These are phyloP conservation scores for Astrothelium macrocarpum DNA, from an alignment of 495 filamentous ascomycete species.

Conservation along the genomic window DNA sequence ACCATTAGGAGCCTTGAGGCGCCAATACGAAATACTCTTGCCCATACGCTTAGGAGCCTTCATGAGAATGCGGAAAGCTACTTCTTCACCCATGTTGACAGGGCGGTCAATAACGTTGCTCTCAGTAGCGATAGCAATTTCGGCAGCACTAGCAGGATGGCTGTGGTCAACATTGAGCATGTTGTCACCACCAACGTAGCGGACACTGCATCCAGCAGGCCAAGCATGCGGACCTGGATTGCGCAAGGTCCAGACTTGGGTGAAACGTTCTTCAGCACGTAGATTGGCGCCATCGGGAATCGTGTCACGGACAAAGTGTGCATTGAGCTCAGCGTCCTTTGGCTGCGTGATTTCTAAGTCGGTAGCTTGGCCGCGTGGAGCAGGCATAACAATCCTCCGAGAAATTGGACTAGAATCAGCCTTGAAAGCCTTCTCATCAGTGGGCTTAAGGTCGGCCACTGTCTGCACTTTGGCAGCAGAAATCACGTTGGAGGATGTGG, in stretches of 20 bases:
- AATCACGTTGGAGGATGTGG: conserved; percentile 40
- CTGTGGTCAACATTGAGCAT: conserved; percentile 81
- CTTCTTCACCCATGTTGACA: conserved; percentile 60
- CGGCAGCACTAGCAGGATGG: conserved; percentile 62
- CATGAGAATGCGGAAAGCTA: conserved; percentile 74
- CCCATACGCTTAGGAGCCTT: conserved; percentile 65
- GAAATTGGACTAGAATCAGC: conserved; percentile 16
- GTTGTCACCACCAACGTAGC: conserved; percentile 84
- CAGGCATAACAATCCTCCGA: conserved; percentile 5
- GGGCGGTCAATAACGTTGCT: conserved; percentile 66
- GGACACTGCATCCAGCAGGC: conserved; percentile 84
- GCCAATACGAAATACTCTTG: conserved; percentile 89
- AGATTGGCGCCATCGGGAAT: conserved; percentile 68
- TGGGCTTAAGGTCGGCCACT: conserved; percentile 60
- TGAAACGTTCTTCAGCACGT: conserved; percentile 58
- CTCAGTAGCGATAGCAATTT: conserved; percentile 63
- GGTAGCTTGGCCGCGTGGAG: background rate
- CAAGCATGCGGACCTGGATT: conserved; percentile 71
- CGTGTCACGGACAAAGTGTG: conserved; percentile 69
- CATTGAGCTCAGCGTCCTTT: conserved; percentile 43
- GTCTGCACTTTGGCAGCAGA: conserved; percentile 59
- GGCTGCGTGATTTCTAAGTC: background rate
- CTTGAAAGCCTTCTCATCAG: conserved; percentile 30
- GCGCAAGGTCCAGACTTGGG: conserved; percentile 84
- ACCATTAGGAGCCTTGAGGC: conserved; percentile 73